Conservation (phyloP, 1,284 basidiomycete species). For the Cutaneotrichosporon mucoides region DNA sequence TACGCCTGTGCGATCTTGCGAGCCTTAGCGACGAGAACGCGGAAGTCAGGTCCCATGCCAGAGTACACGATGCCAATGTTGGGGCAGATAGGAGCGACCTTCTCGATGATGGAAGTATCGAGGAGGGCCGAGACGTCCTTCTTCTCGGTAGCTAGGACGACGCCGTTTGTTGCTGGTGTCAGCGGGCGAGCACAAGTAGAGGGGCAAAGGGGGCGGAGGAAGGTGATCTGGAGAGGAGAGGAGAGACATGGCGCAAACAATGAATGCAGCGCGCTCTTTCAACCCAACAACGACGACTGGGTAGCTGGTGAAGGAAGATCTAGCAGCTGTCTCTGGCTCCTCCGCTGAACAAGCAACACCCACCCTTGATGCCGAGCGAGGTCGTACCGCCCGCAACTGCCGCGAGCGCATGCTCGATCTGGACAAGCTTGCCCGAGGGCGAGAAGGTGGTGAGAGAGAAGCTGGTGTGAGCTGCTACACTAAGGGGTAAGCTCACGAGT, state of each 20-base stretch:
- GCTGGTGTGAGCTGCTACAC: conserved; percentile 51
- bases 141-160: conserved; percentile 99
- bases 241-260: no score
- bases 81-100: conserved; percentile 92
- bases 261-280: no score
- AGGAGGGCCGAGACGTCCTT: conserved; percentile 95
- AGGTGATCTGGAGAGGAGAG: no score
- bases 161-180: conserved; percentile 83
- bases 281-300: no score
- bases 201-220: no score
- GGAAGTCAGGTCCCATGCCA: conserved; percentile 99
- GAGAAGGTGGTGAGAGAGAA: conserved; percentile 99
- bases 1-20: conserved; percentile 97
- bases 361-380: conserved; percentile 97
- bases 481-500: conserved; percentile 42
- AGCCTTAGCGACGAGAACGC: conserved; percentile 86
- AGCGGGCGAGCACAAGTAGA: background rate
- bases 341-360: no score
- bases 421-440: conserved; percentile 94
- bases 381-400: conserved; percentile 96
- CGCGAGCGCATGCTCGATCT: conserved; percentile 98
- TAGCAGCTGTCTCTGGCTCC: no score
- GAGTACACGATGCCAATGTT: conserved; percentile 99
- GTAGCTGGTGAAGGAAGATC: background rate
- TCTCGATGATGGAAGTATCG: conserved; percentile 95